Evolutionary conservation across 2,329 filamentous ascomycete species (phyloP), one percentile per base, ranked within the genome.

Genomic region (Huntiella bhutanensis): DNA sequence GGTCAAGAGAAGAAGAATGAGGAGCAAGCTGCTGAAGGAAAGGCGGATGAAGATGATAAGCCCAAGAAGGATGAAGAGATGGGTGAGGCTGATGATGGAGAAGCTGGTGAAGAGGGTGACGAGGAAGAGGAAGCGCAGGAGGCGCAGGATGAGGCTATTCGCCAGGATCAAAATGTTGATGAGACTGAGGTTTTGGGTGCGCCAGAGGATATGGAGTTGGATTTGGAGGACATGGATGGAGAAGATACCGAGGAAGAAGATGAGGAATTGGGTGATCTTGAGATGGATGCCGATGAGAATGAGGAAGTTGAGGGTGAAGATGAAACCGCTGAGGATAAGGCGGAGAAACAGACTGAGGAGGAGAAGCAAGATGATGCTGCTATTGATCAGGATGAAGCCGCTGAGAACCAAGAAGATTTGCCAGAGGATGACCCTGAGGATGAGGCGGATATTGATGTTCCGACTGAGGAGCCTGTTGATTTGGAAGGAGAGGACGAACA

Each of bases 131-230:
- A 62, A 4, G 67, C 70, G 60, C 70, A 66, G 62, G 70, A 67
- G 43, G 63, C 65, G 4, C 67, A 71, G 50, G 70, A 76, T 28
- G 71, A 77, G 51, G 58, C 70, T 41, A 74, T 74, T 52, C 65
- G 65, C 41, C 74, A 78, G 54, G 75, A 87, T 50, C 80, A 85
- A 44, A 80, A 88, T 55, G 74, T 83, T 2, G 74, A 88, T 54
- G 80, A 94, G 57, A 79, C 85, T 54, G 78, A 93, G 50, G 77
- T 80, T 2, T 67, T 94, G 50, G 85, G 87, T 40, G 67, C 94
- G 16, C 86, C 86, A 0, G 86, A 94, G 37, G 84, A 94, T 52
- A 80, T 95, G 69, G 78, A 92, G 48, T 71, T 95, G 59, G 76
- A 87, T 52, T 70, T 91, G 47, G 80, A 88, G 52, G 80, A 82